phyloP scores from a whole-genome alignment of 495 filamentous ascomycete species.

The Wilcoxina mikolae region DNA sequence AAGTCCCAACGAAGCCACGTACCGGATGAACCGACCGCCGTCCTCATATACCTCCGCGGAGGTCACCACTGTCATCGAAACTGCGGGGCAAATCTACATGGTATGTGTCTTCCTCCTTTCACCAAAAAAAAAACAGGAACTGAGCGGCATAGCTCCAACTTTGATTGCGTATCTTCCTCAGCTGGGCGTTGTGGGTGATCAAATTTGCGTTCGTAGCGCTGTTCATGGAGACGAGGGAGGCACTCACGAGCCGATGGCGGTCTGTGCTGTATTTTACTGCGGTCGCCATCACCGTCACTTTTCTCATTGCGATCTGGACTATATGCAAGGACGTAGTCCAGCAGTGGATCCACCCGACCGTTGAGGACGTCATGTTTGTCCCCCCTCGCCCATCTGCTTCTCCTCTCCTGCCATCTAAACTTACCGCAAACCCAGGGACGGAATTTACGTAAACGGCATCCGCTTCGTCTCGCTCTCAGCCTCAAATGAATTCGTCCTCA shows the following conservation, averaged over 20 bases:
- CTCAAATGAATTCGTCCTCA: background rate
- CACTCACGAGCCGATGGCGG: background rate
- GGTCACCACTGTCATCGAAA: background rate
- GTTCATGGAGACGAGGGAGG: background rate
- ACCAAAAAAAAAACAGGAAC: background rate
- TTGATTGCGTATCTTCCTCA: background rate
- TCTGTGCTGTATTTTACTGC: background rate
- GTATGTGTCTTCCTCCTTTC: background rate
- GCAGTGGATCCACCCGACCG: background rate
- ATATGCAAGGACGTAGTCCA: constrained; percentile 1
- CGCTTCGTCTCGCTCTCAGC: background rate
- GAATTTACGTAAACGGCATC: constrained; percentile 1
- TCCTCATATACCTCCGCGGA: background rate
- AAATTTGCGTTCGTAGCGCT: constrained; percentile 3
- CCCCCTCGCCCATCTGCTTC: background rate
- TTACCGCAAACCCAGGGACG: background rate
- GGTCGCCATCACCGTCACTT: background rate
- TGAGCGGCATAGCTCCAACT: background rate
- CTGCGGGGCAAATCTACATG: background rate
- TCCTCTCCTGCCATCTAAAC: background rate
- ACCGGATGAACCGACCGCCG: background rate
- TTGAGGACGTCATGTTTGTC: background rate
- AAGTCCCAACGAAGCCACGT: background rate
- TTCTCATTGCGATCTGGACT: background rate
- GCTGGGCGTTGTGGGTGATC: background rate